Percentiles rank a stretch among this genome's conserved stretches.
Conservation (phyloP, 306 rosid genomes). For the Argentina anserina region DNA sequence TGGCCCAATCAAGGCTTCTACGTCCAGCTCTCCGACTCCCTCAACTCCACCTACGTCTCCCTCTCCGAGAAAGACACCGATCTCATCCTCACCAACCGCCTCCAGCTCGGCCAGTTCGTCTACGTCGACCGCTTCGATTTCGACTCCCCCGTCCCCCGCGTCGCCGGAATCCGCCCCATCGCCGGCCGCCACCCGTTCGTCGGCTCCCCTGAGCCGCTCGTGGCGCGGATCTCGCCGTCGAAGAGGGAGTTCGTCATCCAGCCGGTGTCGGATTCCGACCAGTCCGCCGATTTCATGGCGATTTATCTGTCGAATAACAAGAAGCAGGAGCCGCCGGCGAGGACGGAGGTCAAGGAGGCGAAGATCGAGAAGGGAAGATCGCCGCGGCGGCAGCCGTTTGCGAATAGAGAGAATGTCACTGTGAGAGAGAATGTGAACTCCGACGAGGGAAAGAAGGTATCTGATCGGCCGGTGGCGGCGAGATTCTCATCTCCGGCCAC, state of each 20-base stretch:
- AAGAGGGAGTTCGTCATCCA: constrained; percentile 67
- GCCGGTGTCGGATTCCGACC: constrained; percentile 70
- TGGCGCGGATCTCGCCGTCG: constrained; percentile 54
- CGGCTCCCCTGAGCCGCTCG: constrained; percentile 67
- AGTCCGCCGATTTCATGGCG: constrained; percentile 56
- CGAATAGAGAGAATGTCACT: constrained; percentile 54
- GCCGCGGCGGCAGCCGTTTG: constrained; percentile 54
- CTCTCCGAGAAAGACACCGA: constrained; percentile 74
- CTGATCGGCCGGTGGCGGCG: constrained; percentile 35
- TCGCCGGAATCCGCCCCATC: constrained; percentile 66
- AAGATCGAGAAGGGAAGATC: constrained; percentile 34
- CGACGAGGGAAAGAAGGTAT: constrained; percentile 27
- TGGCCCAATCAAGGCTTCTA: constrained; percentile 88
- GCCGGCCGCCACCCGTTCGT: constrained; percentile 72
- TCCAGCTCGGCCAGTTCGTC: constrained; percentile 81
- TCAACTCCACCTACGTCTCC: constrained; percentile 85
- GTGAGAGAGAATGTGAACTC: constrained; percentile 17
- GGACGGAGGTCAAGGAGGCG: constrained; percentile 16
- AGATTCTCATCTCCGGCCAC: constrained; percentile 85
- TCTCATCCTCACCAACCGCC: constrained; percentile 80
- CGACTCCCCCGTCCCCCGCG: constrained; percentile 68
- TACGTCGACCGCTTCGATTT: constrained; percentile 79
- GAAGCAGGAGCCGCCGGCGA: constrained; percentile 22
- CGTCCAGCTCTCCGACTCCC: constrained; percentile 91
- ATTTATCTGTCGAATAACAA: constrained; percentile 44